Evolutionary conservation across 352 stramenopile species (phyloP).

Genomic region (Blastocystis sp.): DNA sequence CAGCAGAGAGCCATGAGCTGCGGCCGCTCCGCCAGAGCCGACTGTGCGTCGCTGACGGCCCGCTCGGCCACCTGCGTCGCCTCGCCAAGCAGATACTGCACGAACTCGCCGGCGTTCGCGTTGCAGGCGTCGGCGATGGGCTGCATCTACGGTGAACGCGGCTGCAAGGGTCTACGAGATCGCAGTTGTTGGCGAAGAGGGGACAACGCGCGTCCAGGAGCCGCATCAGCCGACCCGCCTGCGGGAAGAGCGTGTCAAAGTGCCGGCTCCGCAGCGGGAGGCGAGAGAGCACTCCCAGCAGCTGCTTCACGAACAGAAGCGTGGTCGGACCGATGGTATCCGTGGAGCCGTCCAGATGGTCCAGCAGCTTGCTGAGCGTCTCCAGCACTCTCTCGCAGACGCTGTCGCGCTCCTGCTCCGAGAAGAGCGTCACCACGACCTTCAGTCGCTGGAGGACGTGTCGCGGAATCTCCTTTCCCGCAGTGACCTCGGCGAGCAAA

Average conservation of each 20-base stretch:
- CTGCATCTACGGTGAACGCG: not conserved
- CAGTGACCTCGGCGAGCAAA: not conserved
- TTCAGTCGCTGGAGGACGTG: conserved; percentile 19
- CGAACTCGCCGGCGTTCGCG: not conserved
- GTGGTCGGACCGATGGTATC: not conserved
- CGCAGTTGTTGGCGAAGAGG: not conserved
- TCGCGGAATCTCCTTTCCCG: not conserved
- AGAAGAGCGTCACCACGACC: not conserved
- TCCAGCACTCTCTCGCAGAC: not conserved
- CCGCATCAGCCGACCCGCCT: not conserved
- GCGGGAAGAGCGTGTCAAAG: not conserved
- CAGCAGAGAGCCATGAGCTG: not conserved
- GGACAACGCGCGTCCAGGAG: conserved; percentile 1
- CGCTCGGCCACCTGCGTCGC: not conserved
- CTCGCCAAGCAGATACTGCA: not conserved
- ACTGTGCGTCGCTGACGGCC: not conserved
- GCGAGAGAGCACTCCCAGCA: not conserved
- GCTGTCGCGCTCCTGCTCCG: not conserved
- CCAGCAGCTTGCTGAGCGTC: not conserved
- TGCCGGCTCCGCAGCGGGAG: not conserved
- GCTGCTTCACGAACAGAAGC: not conserved
- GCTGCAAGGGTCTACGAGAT: not conserved
- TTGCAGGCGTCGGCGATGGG: not conserved
- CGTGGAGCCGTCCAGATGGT: not conserved
- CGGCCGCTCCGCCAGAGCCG: not conserved